Evolutionary conservation across 2,329 filamentous ascomycete species (phyloP).

Genomic region (Talaromyces atroroseus): DNA sequence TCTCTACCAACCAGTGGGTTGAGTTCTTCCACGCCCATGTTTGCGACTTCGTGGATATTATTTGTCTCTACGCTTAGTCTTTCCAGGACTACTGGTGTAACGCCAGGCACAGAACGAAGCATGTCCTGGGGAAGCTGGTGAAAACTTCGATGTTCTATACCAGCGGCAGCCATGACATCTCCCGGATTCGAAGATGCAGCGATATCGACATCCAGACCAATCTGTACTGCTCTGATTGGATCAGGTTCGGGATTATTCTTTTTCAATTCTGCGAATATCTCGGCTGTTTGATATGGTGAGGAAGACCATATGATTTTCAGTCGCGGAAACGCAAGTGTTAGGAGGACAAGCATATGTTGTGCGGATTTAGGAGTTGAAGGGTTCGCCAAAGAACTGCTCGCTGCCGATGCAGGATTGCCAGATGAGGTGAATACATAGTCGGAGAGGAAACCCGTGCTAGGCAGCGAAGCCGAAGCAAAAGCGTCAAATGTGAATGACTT

Average conservation of each 20-base stretch:
- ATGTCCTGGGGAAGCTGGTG: slow-evolving; percentile 87
- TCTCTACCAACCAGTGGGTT: slow-evolving; percentile 70
- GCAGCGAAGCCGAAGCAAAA: slow-evolving; percentile 37
- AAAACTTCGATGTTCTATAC: slow-evolving; percentile 59
- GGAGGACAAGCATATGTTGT: slow-evolving; percentile 83
- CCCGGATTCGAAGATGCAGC: slow-evolving; percentile 28
- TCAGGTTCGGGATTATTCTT: slow-evolving; percentile 85
- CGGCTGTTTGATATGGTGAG: slow-evolving; percentile 89
- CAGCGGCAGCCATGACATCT: slow-evolving; percentile 53
- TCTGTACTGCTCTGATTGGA: slow-evolving; percentile 75
- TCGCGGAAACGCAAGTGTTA: slow-evolving; percentile 85
- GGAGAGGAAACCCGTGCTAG: slow-evolving; percentile 35
- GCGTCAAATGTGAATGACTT: slow-evolving; percentile 94
- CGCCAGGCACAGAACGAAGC: slow-evolving; percentile 75
- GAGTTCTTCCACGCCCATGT: slow-evolving; percentile 72
- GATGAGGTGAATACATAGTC: slow-evolving; percentile 50
- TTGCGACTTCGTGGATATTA: slow-evolving; percentile 76
- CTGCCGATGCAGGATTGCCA: slow-evolving; percentile 44
- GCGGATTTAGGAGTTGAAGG: slow-evolving; percentile 65
- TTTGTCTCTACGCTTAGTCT: slow-evolving; percentile 66
- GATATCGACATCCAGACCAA: slow-evolving; percentile 63
- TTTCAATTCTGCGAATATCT: slow-evolving; percentile 94
- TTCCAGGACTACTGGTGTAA: slow-evolving; percentile 72
- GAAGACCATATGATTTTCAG: slow-evolving; percentile 91
- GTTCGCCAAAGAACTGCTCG: slow-evolving; percentile 57